These are phyloP conservation scores for Avena atlantica DNA, from an alignment of 176 grass and related monocot genomes.

Conservation along the genomic window DNA sequence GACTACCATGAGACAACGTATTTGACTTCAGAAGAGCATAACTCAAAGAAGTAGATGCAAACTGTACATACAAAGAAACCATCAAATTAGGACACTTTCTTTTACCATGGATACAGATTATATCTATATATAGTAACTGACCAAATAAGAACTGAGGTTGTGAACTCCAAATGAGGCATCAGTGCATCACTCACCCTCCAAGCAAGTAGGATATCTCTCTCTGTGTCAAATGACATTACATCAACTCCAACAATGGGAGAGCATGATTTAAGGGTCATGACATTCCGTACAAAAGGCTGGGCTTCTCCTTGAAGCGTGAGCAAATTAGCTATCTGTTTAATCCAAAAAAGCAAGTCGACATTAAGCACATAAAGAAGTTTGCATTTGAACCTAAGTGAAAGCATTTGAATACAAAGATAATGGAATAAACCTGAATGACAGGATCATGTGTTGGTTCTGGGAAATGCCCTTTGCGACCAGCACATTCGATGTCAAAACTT, in stretches of 20 bases:
- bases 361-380: constrained; percentile 23
- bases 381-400: constrained; percentile 32
- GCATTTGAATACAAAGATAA: constrained; percentile 28
- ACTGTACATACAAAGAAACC: constrained; percentile 18
- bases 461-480: constrained; percentile 94
- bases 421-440: constrained; percentile 89
- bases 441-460: constrained; percentile 99
- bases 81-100: constrained; percentile 4
- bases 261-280: constrained; percentile 98
- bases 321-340: constrained; percentile 88
- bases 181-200: constrained; percentile 85
- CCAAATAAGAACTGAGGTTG: constrained; percentile 11
- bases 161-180: constrained; percentile 19
- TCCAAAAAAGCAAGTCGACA: constrained; percentile 48
- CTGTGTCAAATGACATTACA: constrained; percentile 95
- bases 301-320: constrained; percentile 93
- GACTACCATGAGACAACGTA: constrained; percentile 14
- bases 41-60: constrained; percentile 15
- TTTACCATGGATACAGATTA: constrained; percentile 4
- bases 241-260: constrained; percentile 92
- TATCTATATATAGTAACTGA: constrained; percentile 31
- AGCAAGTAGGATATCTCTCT: constrained; percentile 86
- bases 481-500: constrained; percentile 99
- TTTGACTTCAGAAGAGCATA: constrained; percentile 11
- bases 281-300: constrained; percentile 82